Evolutionary conservation across 768 basidiomycete species (phyloP).

Genomic region (Suillus variegatus): DNA sequence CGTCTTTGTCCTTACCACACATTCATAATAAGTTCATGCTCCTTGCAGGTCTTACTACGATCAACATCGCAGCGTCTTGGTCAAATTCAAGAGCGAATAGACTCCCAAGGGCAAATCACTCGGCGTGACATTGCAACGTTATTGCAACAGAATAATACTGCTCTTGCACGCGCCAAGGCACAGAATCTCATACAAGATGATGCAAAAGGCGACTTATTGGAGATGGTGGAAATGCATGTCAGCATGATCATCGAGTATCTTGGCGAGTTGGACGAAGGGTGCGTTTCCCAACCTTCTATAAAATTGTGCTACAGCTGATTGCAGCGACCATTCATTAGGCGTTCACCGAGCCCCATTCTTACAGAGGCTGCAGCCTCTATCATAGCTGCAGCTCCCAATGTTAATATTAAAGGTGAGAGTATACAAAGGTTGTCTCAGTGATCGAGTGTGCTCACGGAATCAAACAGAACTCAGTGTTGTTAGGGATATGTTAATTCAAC

Average conservation of each 20-base stretch:
- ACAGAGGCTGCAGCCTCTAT: constrained; percentile 72
- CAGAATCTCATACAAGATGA: constrained; percentile 69
- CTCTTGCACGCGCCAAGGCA: constrained; percentile 70
- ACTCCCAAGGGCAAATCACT: constrained; percentile 61
- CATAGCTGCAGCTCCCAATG: constrained; percentile 58
- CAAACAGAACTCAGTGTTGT: constrained; percentile 56
- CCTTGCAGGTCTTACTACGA: constrained; percentile 57
- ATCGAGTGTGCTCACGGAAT: neutral
- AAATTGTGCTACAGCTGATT: constrained; percentile 3
- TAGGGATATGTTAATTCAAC: constrained; percentile 55
- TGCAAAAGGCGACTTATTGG: constrained; percentile 58
- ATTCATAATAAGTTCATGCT: neutral
- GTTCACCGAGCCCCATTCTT: constrained; percentile 48
- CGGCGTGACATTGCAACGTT: constrained; percentile 69
- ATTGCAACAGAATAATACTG: constrained; percentile 60
- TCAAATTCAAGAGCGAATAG: constrained; percentile 69
- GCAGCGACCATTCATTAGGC: constrained; percentile 27
- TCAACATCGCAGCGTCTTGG: constrained; percentile 64
- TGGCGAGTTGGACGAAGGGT: constrained; percentile 55
- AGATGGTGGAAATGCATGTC: constrained; percentile 65
- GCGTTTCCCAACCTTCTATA: constrained; percentile 16
- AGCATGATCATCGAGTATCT: constrained; percentile 62
- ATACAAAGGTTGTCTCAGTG: no score
- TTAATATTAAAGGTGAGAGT: constrained; percentile 57
- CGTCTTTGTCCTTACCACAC: neutral